These are phyloP conservation scores for Orbilia oligospora DNA, from an alignment of 2,329 filamentous ascomycete species.

Conservation along the genomic window DNA sequence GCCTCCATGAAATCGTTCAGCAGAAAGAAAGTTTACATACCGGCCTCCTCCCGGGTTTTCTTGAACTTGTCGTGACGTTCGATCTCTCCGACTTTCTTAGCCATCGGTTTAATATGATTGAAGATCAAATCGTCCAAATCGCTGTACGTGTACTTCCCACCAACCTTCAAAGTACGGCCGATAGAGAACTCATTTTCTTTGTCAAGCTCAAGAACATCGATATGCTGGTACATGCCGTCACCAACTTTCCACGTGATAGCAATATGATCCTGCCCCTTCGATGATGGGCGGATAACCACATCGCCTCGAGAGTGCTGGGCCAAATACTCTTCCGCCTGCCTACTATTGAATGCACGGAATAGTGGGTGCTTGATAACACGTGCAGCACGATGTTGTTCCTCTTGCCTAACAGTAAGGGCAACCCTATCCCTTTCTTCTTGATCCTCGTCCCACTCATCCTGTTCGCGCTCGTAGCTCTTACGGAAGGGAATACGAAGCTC, in stretches of 20 bases:
- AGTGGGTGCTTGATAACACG: slow-evolving; percentile 98
- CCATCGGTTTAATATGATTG: slow-evolving; percentile 97
- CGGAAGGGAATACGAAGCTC: slow-evolving; percentile 81
- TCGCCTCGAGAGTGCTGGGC: slow-evolving; percentile 88
- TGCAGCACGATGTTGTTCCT: slow-evolving; percentile 85
- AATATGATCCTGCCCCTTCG: slow-evolving; percentile 93
- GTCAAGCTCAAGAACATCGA: slow-evolving; percentile 95
- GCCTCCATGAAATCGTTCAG: background rate
- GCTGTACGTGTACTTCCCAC: slow-evolving; percentile 89
- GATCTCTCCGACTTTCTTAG: slow-evolving; percentile 96
- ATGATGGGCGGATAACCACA: slow-evolving; percentile 93
- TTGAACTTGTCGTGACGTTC: slow-evolving; percentile 96
- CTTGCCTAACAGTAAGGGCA: slow-evolving; percentile 86
- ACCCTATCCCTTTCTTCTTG: slow-evolving; percentile 87
- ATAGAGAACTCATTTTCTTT: slow-evolving; percentile 98
- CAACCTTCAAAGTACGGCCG: slow-evolving; percentile 86
- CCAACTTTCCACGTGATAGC: slow-evolving; percentile 98
- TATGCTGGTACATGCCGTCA: slow-evolving; percentile 95
- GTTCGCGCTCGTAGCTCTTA: slow-evolving; percentile 78
- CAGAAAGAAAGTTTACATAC: slow-evolving; percentile 72
- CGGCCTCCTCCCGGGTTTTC: slow-evolving; percentile 82
- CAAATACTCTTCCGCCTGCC: slow-evolving; percentile 92
- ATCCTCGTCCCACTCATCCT: slow-evolving; percentile 87
- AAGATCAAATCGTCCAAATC: slow-evolving; percentile 98
- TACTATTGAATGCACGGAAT: slow-evolving; percentile 92